Percentiles rank a stretch among this genome's conserved stretches.
These are phyloP conservation scores for Nasturtium officinale DNA, from an alignment of 345 rosid species.

Conservation along the genomic window DNA sequence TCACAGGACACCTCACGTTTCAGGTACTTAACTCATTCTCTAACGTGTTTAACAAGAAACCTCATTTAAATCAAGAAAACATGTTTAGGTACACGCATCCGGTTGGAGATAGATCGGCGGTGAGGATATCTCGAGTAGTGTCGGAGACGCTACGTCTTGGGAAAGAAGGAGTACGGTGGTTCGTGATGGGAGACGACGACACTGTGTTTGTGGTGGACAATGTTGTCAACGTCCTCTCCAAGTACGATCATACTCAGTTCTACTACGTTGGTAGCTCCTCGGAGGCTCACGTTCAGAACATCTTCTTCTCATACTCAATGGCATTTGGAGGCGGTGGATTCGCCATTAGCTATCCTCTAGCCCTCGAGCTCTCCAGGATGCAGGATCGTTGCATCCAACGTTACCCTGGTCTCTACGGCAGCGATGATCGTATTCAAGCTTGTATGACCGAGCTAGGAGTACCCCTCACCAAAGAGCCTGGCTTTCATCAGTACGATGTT, in stretches of 20 bases:
- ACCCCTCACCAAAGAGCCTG: conserved; percentile 74
- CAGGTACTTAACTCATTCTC: conserved; percentile 42
- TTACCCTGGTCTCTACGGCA: conserved; percentile 75
- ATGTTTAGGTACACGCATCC: conserved; percentile 55
- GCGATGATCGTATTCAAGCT: conserved; percentile 85
- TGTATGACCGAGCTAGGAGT: conserved; percentile 87
- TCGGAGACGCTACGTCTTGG: conserved; percentile 72
- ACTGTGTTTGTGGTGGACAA: conserved; percentile 71
- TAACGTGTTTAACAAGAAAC: conserved; percentile 12
- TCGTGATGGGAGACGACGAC: conserved; percentile 89
- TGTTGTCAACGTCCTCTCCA: conserved; percentile 59
- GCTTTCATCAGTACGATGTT: conserved; percentile 91
- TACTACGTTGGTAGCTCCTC: conserved; percentile 82
- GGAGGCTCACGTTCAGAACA: conserved; percentile 79
- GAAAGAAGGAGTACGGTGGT: conserved; percentile 72
- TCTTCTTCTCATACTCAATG: conserved; percentile 74
- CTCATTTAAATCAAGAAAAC: neutral
- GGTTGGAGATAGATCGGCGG: conserved; percentile 70
- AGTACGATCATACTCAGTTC: conserved; percentile 66
- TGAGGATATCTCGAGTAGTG: conserved; percentile 75
- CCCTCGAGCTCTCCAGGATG: conserved; percentile 64
- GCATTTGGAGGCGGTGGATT: conserved; percentile 89
- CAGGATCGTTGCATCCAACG: conserved; percentile 81
- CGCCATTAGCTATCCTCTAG: conserved; percentile 78
- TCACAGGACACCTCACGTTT: conserved; percentile 67